Evolutionary conservation across 768 basidiomycete species (phyloP), one percentile per base, ranked within the genome.

Genomic region (Tricholoma matsutake): DNA sequence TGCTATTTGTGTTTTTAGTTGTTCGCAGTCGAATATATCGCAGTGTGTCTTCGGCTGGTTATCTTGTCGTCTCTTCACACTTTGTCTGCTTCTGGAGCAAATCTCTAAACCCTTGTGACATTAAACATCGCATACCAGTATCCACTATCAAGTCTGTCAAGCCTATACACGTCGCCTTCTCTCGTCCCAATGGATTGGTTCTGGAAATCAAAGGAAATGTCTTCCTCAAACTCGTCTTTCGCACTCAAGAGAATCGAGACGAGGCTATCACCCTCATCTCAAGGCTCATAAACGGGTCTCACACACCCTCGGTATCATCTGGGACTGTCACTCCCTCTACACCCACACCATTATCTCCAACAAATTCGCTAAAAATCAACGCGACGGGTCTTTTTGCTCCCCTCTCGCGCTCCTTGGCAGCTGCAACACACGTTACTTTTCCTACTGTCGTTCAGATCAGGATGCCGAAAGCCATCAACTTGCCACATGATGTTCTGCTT

Each of bases 151-250:
- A 78, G 57, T 64, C 69, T 35, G 78, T 79, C 13, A 75, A 73
- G 51, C 64, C 72, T 2, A 74, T 78, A 53, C 67, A 66, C n/a
- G 43, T 70, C 45, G 58, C 66, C 7, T 60, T 71, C 31, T 62
- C 71, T 35, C 71, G 68, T 37, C 59, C 70, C 4, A 66, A 74
- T 60, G 82, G 81, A 6, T 64, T 86, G 54, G 65, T 73, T 6
- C 64, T 87, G 10, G 72, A 78, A 53, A 72, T 85, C 9, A 74
- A 78, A 31, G 82, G 80, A n/a, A 78, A 79, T 52, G 59, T 71
- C 2, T 76, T 81, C 56, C 64, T 85, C 25, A 72, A 71, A n/a
- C 79, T 88, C 61, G 75, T 81, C 22, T 87, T 88, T 70, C 77
- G 75, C 65, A 73, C 72, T 1, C 63, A 66, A 14, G 69, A 71